phyloP scores from a whole-genome alignment of 352 stramenopile species.

The Labyrinthula sp. region DNA sequence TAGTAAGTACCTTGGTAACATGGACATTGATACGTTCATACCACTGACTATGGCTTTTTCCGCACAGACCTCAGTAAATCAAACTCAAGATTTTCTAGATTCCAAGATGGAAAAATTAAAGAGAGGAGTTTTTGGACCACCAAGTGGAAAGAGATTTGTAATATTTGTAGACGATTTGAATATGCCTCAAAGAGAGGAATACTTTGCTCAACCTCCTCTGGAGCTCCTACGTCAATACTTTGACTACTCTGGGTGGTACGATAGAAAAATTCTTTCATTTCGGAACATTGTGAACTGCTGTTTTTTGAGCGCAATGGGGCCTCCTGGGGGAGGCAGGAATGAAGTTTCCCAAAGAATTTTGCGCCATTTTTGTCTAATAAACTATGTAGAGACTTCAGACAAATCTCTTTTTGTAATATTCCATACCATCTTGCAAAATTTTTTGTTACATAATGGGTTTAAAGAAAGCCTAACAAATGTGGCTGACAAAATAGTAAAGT shows the following conservation, averaged over 20 bases:
- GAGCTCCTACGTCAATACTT: constrained; percentile 83
- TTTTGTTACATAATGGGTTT: constrained; percentile 40
- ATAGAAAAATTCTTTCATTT: constrained; percentile 68
- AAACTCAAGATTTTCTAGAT: constrained; percentile 74
- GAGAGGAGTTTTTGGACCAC: constrained; percentile 71
- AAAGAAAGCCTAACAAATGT: constrained; percentile 29
- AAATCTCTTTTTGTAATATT: constrained; percentile 73
- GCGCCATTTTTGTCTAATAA: constrained; percentile 76
- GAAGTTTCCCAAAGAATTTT: constrained; percentile 68
- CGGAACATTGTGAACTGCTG: constrained; percentile 70
- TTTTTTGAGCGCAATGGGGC: constrained; percentile 70
- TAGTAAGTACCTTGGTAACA: constrained; percentile 61
- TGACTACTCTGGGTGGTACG: constrained; percentile 78
- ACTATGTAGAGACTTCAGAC: constrained; percentile 66
- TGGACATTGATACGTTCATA: constrained; percentile 58
- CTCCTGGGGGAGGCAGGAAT: constrained; percentile 69
- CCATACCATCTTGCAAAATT: constrained; percentile 67
- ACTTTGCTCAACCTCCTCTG: constrained; percentile 76
- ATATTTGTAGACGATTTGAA: constrained; percentile 86
- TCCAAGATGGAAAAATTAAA: constrained; percentile 79
- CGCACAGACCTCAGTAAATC: constrained; percentile 71
- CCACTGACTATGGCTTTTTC: constrained; percentile 70
- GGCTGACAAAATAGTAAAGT: constrained; percentile 31
- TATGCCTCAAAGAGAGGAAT: constrained; percentile 79
- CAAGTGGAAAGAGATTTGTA: constrained; percentile 68